Evolutionary conservation across 495 filamentous ascomycete genomes (phyloP), one percentile per base, ranked within the genome.

Genomic region (Trichoderma gamsii): DNA sequence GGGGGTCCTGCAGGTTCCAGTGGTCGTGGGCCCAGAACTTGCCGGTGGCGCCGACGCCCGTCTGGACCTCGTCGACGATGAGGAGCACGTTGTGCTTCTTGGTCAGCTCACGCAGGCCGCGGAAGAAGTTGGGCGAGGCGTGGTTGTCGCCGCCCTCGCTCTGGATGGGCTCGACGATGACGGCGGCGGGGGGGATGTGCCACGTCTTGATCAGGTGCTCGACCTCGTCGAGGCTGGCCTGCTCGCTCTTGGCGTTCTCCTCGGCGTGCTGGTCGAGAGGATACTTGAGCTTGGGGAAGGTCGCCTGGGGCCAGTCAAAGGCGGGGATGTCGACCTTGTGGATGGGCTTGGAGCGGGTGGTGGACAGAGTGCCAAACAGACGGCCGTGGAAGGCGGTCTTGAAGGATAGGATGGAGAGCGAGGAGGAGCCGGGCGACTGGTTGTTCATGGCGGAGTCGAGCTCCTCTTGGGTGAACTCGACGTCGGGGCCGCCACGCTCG

Each of bases 11-110:
- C 64, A 98, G 83, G 77, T 90, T 82, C 95, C 95, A 99, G 86
- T 98, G 95, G 70, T 98, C 96, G 81, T 99, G 95, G 2, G 96
- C 95, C 95, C 95, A 99, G 88, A 98, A 98, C 76, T 91, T 93
- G 68, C 95, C 95, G 1, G 95, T 99, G 0, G 91, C 90, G 71
- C 95, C 95, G 44, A 99, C 90, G 77, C 95, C 95, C 18, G 95
- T 99, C 81, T 99, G 95, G 38, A 99, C 96, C 77, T 99, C 95
- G 78, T 99, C 95, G 69, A 99, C 94, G 76, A 99, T 99, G 74
- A 99, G 85, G 64, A 99, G 87, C 27, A 97, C 85, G 71, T 89
- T 85, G 81, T 93, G 89, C 76, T 89, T 91, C 80, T 88, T 88
- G 56, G 95, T 97, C 69, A 98, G 79, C 2, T 86, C 89, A 52